These are phyloP conservation scores for Aspergillus brasiliensis DNA, from an alignment of 2,329 filamentous ascomycete species.

Conservation along the genomic window DNA sequence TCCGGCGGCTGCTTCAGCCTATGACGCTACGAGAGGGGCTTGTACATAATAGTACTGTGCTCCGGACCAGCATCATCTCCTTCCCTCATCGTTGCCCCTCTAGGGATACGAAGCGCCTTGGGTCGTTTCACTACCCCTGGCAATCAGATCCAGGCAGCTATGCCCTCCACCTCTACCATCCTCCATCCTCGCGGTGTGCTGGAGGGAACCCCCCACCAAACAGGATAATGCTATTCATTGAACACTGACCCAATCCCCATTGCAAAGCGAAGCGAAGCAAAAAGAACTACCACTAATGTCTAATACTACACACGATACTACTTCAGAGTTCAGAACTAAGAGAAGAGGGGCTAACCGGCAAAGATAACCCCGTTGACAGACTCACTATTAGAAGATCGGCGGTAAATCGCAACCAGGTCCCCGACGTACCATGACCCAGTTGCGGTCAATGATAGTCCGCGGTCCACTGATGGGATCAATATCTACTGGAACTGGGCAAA, in stretches of 20 bases:
- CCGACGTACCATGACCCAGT: conserved; percentile 2
- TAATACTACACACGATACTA: too few species aligned
- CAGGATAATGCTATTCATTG: background rate
- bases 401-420: conserved; percentile 9
- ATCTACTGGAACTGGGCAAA: conserved; percentile 3
- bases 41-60: background rate
- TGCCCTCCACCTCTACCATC: background rate
- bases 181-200: background rate
- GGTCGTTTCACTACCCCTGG: conserved; percentile 7
- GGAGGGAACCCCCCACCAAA: background rate
- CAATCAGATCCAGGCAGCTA: background rate
- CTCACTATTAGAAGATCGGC: conserved; percentile 9
- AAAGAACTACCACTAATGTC: background rate
- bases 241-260: background rate
- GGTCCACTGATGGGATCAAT: conserved; percentile 2
- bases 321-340: background rate
- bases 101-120: conserved; percentile 6
- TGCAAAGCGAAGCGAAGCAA: background rate
- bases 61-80: background rate
- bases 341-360: conserved; percentile 1
- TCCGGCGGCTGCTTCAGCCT: conserved; percentile 8
- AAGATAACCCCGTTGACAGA: conserved; percentile 5
- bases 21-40: conserved; percentile 2
- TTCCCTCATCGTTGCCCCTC: conserved; percentile 1
- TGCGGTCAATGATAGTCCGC: conserved; percentile 8